phyloP scores from a whole-genome alignment of 176 grass and related monocot species.

The Triticum aestivum region IWGSC_CS_RefSeq_v2.1 NC_057801.1:711634868-711635367 shows the following conservation, averaged over 20 bases:
- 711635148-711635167: neutral
- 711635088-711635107: constrained; percentile 70
- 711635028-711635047: constrained; percentile 99
- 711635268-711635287: neutral
- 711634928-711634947: constrained; percentile 74
- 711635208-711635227: neutral
- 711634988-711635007: constrained; percentile 77
- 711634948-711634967: constrained; percentile 50
- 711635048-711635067: constrained; percentile 93
- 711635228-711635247: neutral
- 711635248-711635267: neutral
- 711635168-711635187: neutral
- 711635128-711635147: neutral
- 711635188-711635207: neutral
- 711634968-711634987: constrained; percentile 64
- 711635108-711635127: too few species aligned
- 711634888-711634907: constrained; percentile 85
- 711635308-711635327: neutral
- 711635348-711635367: neutral
- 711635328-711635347: constrained; percentile 7
- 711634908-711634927: constrained; percentile 88
- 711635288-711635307: neutral
- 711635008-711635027: constrained; percentile 98
- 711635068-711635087: constrained; percentile 92
- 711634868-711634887: constrained; percentile 80